phyloP scores from a whole-genome alignment of 2,329 filamentous ascomycete species.

The Cercospora beticola region DNA sequence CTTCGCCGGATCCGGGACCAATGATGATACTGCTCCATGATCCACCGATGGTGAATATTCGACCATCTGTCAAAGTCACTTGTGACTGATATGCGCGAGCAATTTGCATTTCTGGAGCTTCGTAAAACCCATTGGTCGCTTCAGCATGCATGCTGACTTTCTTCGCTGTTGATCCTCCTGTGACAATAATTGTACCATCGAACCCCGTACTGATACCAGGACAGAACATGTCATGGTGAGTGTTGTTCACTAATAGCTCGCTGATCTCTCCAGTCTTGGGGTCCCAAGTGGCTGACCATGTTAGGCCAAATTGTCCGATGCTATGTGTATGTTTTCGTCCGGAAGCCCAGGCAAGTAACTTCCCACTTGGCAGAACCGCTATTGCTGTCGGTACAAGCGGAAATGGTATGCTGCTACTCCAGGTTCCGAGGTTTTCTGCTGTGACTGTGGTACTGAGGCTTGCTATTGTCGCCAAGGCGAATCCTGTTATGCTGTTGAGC shows the following conservation, averaged over 20 bases:
- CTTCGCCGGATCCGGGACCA: background rate
- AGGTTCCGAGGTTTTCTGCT: background rate
- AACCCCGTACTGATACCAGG: background rate
- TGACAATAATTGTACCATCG: background rate
- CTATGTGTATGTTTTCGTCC: background rate
- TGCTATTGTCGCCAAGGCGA: background rate
- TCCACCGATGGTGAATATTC: background rate
- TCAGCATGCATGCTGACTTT: background rate
- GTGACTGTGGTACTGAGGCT: background rate
- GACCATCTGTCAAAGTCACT: background rate
- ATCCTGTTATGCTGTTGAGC: background rate
- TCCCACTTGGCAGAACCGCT: background rate
- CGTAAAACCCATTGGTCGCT: background rate
- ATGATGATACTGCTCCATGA: background rate
- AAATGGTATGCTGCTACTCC: background rate
- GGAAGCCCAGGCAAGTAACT: background rate
- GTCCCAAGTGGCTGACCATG: background rate
- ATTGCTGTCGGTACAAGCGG: background rate
- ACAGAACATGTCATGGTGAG: background rate
- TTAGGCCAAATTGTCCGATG: background rate
- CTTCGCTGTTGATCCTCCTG: background rate
- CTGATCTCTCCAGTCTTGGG: background rate
- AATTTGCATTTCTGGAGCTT: background rate
- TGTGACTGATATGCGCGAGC: background rate
- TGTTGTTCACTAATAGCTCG: background rate